Base-by-base conservation (phyloP, 2,329 filamentous ascomycete species). In the Tolypocladium guangdongense region DNA sequence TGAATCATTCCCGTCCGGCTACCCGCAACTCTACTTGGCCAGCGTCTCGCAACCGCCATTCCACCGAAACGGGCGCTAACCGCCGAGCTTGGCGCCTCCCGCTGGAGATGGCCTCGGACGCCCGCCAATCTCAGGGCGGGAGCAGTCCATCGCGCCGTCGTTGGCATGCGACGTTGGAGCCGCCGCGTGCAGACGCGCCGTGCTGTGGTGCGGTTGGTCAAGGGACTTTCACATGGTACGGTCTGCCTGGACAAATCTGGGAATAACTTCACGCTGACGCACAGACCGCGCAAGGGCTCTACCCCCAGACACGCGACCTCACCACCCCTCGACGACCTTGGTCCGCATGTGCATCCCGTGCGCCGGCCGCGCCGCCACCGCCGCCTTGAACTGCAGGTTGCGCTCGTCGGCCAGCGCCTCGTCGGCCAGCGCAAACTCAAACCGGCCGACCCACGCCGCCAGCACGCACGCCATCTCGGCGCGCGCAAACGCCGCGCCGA, bases 401-500 rank as follows among this genome's bases (percentile, higher is more conserved):
- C 74, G 74, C 70, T 88, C 81, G 62, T 87, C 84, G 64, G 83
- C 70, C 65, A 84, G 78, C 56, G 83, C 78, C 62, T 80, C 71
- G 59, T 83, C 71, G 56, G 68, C 66, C 52, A 84, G 64, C 59
- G 71, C 71, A 65, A 85, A 83, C 63, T 83, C 78, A 67, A 95
- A 95, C 38, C 81, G 77, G 1, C 90, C 90, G 4, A 92, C 78
- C 77, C 87, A 83, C 10, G 81, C 78, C 24, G 90, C 90, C 48
- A 96, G 65, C 57, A 96, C 71, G 64, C 87, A 92, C 10, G 88
- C 89, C 68, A 96, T 88, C 74, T 96, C 92, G 0, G 86, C 82
- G 65, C 83, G 86, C 0, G 91, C 87, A 70, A 96, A 96, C 2
- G 76, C 76, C 67, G 84, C 80, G 0, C 90, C 91, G 60, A 96